Conservation (phyloP, 495 filamentous ascomycete genomes). For the Neurospora cerealis region DNA sequence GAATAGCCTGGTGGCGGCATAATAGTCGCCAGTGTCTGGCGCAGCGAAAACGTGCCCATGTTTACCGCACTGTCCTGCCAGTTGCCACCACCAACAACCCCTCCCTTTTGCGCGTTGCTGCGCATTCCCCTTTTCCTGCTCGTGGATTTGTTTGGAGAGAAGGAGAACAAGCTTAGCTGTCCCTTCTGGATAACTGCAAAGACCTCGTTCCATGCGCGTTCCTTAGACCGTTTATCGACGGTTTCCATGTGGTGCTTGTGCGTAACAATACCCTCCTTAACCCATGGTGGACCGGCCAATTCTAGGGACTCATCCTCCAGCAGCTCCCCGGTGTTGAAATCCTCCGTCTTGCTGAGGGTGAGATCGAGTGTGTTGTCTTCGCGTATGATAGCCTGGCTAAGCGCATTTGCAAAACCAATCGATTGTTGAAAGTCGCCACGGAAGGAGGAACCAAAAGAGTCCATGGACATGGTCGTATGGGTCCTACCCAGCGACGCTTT, state of each 20-base stretch:
- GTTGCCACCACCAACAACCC: conserved; percentile 84
- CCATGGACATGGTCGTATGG: conserved; percentile 81
- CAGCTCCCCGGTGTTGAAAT: conserved; percentile 50
- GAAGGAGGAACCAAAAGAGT: conserved; percentile 73
- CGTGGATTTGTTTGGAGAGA: conserved; percentile 64
- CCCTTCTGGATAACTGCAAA: conserved; percentile 98
- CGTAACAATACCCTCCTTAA: conserved; percentile 90
- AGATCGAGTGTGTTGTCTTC: conserved; percentile 60
- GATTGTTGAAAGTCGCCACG: conserved; percentile 86
- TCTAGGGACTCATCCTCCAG: conserved; percentile 89
- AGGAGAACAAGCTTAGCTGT: conserved; percentile 91
- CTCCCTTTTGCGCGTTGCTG: conserved; percentile 32
- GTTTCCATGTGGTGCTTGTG: conserved; percentile 94
- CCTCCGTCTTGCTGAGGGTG: conserved; percentile 42
- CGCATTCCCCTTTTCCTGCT: conserved; percentile 53
- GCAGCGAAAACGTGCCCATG: conserved; percentile 74
- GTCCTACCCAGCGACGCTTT: conserved; percentile 85
- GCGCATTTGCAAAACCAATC: conserved; percentile 93
- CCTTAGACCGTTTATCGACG: conserved; percentile 80
- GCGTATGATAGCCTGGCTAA: conserved; percentile 92
- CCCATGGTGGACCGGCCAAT: conserved; percentile 87
- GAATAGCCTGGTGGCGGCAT: conserved; percentile 90
- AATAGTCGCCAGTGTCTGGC: conserved; percentile 84
- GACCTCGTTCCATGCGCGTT: conserved; percentile 86
- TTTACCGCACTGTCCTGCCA: conserved; percentile 93